Conservation (phyloP, 768 basidiomycete species). For the Lepiota venenata region DNA sequence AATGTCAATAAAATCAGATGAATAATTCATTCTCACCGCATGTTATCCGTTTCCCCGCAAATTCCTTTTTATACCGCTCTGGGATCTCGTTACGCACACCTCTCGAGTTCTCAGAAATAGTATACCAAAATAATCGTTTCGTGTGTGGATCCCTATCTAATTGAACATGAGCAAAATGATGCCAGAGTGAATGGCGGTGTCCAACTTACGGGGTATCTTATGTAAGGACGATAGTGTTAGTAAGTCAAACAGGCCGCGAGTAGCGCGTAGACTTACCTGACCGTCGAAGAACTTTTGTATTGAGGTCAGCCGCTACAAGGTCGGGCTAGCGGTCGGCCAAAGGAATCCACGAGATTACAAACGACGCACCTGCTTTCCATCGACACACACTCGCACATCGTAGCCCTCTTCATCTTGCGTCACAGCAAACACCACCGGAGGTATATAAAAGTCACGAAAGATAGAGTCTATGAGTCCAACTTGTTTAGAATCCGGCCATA, state of each 20-base stretch:
- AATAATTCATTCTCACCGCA: constrained; percentile 47
- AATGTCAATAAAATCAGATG: neutral
- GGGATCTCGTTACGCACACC: constrained; percentile 50
- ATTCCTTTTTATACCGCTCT: constrained; percentile 43
- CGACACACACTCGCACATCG: constrained; percentile 63
- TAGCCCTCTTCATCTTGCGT: constrained; percentile 49
- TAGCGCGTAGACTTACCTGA: constrained; percentile 45
- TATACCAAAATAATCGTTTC: constrained; percentile 65
- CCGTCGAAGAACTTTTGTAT: constrained; percentile 77
- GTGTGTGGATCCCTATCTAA: constrained; percentile 54
- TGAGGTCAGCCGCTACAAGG: constrained; percentile 62
- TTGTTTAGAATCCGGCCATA: constrained; percentile 73
- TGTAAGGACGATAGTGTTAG: neutral
- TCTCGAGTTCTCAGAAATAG: constrained; percentile 42
- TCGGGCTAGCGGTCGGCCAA: neutral
- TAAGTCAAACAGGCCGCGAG: neutral
- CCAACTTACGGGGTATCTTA: constrained; percentile 53
- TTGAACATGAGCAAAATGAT: neutral
- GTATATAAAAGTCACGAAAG: constrained; percentile 75
- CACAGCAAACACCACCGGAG: constrained; percentile 75
- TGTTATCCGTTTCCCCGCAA: constrained; percentile 56
- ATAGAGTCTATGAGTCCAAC: constrained; percentile 73
- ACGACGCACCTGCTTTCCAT: constrained; percentile 75
- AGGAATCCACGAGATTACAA: constrained; percentile 19
- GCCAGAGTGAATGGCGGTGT: neutral